Conservation (phyloP, 192 early-diverging fungal genomes). For the Lobosporangium transversale region DNA sequence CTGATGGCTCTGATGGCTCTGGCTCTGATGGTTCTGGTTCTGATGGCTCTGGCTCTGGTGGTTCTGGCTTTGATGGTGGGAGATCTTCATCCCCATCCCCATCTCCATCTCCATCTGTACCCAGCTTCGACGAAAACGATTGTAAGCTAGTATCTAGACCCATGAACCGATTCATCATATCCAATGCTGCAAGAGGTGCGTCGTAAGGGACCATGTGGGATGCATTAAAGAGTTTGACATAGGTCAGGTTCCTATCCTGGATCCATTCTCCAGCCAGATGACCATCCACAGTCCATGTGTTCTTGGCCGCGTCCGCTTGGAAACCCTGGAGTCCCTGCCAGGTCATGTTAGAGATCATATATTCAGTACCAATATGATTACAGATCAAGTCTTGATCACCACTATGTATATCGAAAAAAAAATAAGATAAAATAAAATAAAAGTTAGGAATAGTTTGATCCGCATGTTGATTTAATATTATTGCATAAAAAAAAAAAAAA, state of each 20-base stretch:
- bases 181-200: slow-evolving; percentile 76
- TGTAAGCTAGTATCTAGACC: slow-evolving; percentile 49
- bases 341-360: slow-evolving; percentile 71
- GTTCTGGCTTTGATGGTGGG: too few species aligned
- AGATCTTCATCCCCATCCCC: too few species aligned
- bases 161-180: slow-evolving; percentile 92
- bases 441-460: background rate
- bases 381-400: slow-evolving; percentile 87
- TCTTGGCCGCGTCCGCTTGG: slow-evolving; percentile 54
- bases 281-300: slow-evolving; percentile 63
- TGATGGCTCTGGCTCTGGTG: too few species aligned
- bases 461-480: background rate
- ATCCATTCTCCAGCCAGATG: slow-evolving; percentile 54
- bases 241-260: slow-evolving; percentile 73
- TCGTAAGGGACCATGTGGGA: slow-evolving; percentile 95
- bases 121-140: slow-evolving; percentile 9
- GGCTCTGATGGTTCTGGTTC: too few species aligned
- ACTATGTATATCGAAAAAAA: slow-evolving; percentile 47
- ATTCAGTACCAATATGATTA: slow-evolving; percentile 76
- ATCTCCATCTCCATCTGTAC: slow-evolving; percentile 11
- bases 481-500: too few species aligned
- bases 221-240: slow-evolving; percentile 83
- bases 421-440: too few species aligned
- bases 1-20: too few species aligned
- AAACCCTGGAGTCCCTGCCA: slow-evolving; percentile 74